These are phyloP conservation scores for Microbotryum violaceum DNA, from an alignment of 1,284 basidiomycete species.

Conservation along the genomic window DNA sequence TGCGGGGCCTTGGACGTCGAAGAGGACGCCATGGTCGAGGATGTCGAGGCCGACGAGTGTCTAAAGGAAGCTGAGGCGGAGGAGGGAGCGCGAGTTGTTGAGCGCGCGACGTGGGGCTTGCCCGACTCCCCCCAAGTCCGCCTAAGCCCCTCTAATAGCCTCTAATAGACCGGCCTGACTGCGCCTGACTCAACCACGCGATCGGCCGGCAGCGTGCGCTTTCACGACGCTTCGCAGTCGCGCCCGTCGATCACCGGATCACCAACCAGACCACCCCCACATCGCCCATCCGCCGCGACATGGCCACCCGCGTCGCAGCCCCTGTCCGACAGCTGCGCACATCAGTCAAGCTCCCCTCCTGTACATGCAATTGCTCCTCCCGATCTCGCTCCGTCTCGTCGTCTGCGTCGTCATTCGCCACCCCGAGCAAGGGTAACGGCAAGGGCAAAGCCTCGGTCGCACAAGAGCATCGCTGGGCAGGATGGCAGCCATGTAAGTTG, in stretches of 20 bases:
- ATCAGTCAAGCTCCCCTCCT: not conserved
- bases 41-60: not conserved
- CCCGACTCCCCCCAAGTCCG: no score
- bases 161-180: no score
- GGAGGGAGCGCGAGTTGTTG: no score
- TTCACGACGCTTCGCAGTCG: not conserved
- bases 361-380: not conserved
- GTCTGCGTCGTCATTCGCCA: slow-evolving; percentile 1
- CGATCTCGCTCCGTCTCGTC: not conserved
- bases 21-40: not conserved
- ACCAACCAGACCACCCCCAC: no score
- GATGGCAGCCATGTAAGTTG: slow-evolving; percentile 16
- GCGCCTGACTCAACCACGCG: not conserved
- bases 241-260: no score
- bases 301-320: not conserved
- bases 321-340: not conserved
- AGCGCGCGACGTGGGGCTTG: no score
- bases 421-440: slow-evolving; percentile 1
- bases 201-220: not conserved
- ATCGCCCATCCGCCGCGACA: not conserved
- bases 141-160: no score
- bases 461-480: slow-evolving; percentile 11
- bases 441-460: slow-evolving; percentile 1
- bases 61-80: not conserved
- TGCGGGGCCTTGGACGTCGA: not conserved